Evolutionary conservation across 768 basidiomycete genomes (phyloP).

Genomic region (Leccinum boreale): DNA sequence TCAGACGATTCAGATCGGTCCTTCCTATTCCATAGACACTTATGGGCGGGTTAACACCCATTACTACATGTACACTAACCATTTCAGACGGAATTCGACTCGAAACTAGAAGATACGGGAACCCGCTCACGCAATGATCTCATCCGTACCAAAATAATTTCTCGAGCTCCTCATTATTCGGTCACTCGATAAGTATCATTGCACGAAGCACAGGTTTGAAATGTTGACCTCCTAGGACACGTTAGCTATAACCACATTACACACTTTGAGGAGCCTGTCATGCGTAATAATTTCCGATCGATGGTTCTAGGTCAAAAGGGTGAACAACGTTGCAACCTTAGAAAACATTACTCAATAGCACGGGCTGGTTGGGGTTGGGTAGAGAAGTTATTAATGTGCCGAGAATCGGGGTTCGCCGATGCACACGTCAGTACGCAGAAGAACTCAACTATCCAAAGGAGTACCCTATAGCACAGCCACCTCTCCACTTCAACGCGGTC

Average conservation of each 20-base stretch:
- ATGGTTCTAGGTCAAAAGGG: background rate
- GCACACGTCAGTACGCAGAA: background rate
- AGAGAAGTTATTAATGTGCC: background rate
- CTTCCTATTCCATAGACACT: background rate
- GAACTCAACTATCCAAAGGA: background rate
- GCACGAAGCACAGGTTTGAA: background rate
- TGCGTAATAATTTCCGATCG: background rate
- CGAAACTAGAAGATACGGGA: background rate
- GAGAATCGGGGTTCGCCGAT: background rate
- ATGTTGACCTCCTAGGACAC: background rate
- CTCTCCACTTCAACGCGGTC: background rate
- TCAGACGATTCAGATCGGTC: background rate
- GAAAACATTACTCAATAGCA: background rate
- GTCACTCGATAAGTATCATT: background rate
- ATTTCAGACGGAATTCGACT: background rate
- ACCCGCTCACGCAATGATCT: background rate
- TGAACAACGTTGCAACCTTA: background rate
- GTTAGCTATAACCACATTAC: no score
- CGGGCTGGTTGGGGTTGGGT: background rate
- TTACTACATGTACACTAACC: background rate
- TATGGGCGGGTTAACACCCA: conserved; percentile 2
- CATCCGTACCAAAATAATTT: background rate
- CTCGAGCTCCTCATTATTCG: background rate
- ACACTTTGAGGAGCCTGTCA: background rate
- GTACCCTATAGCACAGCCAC: conserved; percentile 2